phyloP scores from a whole-genome alignment of 2,329 filamentous ascomycete genomes.

The Mycosphaerelloides madeirae region DNA sequence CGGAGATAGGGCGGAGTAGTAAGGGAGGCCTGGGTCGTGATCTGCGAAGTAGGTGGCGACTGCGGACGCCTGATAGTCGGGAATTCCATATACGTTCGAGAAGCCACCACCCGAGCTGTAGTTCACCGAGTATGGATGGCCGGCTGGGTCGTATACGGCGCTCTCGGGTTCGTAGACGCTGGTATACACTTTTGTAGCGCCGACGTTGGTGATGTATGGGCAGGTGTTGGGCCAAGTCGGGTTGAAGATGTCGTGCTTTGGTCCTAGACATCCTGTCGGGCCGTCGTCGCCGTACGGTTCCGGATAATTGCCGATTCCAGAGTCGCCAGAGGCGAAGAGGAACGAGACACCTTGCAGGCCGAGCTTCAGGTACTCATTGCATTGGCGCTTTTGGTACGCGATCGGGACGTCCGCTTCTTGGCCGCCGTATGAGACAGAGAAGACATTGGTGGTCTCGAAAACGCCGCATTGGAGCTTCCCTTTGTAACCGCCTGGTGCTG shows the following conservation, averaged over 20 bases:
- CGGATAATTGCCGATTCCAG: conserved; percentile 47
- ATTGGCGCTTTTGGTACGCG: conserved; percentile 56
- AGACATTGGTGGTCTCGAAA: conserved; percentile 39
- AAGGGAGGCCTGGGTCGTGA: conserved; percentile 34
- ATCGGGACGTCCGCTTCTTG: conserved; percentile 57
- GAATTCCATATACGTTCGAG: conserved; percentile 25
- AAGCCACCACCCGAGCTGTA: conserved; percentile 42
- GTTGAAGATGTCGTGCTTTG: conserved; percentile 39
- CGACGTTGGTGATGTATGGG: conserved; percentile 49
- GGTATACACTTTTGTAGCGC: conserved; percentile 39
- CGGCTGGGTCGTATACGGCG: conserved; percentile 12
- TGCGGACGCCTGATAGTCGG: conserved; percentile 29
- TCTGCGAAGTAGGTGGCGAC: conserved; percentile 24
- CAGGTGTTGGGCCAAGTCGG: conserved; percentile 45
- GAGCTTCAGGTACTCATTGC: conserved; percentile 58
- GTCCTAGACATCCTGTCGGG: conserved; percentile 26
- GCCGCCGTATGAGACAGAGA: conserved; percentile 62
- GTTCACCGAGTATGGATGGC: conserved; percentile 12
- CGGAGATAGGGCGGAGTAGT: conserved; percentile 14
- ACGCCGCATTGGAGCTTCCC: conserved; percentile 20
- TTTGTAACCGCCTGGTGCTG: conserved; percentile 7
- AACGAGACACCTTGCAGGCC: conserved; percentile 59
- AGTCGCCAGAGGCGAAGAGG: conserved; percentile 58
- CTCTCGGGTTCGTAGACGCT: conserved; percentile 17
- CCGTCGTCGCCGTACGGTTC: conserved; percentile 38